Evolutionary conservation across 164 flowering plant genomes (phyloP).

Genomic region (Malania oleifera): DNA sequence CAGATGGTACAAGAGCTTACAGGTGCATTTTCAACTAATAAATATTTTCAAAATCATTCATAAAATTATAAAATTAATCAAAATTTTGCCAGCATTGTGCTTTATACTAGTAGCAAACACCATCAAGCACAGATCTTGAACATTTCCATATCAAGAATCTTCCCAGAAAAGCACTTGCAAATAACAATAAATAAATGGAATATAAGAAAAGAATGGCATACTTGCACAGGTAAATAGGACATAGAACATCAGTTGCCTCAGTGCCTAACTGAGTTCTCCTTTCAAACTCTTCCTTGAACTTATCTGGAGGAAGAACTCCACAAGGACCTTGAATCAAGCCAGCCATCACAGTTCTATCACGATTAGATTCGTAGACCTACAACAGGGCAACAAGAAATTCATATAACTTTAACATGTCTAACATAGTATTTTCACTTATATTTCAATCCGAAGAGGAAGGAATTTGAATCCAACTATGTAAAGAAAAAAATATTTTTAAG

Average conservation of each 20-base stretch:
- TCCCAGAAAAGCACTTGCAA: not conserved
- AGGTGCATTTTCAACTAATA: no score
- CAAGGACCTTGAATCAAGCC: slow-evolving; percentile 62
- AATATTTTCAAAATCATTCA: not conserved
- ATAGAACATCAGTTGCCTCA: slow-evolving; percentile 22
- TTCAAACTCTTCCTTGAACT: slow-evolving; percentile 48
- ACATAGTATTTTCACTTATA: not conserved
- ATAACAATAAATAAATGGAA: not conserved
- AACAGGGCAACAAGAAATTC: slow-evolving; percentile 4
- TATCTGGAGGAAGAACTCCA: slow-evolving; percentile 52
- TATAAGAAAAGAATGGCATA: slow-evolving; percentile 20
- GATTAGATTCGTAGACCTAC: slow-evolving; percentile 69
- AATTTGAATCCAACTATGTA: not conserved
- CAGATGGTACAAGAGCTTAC: no score
- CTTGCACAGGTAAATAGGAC: slow-evolving; percentile 62
- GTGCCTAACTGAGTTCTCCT: slow-evolving; percentile 27
- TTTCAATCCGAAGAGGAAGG: not conserved
- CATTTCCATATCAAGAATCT: not conserved
- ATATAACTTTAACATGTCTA: not conserved
- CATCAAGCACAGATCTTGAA: no score
- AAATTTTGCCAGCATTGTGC: not conserved
- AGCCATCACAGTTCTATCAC: slow-evolving; percentile 36
- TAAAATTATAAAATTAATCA: not conserved
- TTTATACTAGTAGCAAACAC: not conserved
- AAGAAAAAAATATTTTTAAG: not conserved